A percentile compares a stretch with the other conserved stretches of the same genome.
These are phyloP conservation scores for Aristolochia californica DNA, from an alignment of 164 flowering plant genomes.

Conservation along the genomic window DNA sequence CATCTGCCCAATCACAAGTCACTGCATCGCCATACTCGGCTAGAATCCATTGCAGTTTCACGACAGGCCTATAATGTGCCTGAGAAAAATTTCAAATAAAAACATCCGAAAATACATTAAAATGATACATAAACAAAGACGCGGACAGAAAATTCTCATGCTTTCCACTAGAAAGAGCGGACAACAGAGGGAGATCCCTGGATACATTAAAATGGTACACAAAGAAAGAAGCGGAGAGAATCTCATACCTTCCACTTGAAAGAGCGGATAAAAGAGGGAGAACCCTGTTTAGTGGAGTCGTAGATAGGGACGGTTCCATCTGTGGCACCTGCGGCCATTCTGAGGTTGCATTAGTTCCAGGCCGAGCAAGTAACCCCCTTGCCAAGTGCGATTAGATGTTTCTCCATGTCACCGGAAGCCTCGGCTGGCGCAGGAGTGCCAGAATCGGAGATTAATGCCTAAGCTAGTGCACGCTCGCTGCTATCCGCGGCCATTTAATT, in stretches of 20 bases:
- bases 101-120: neutral
- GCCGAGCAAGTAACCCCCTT: conserved; percentile 58
- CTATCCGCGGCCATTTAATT: too few relatives aligned
- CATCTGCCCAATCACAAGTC: conserved; percentile 67
- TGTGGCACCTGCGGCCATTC: conserved; percentile 62
- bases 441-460: too few relatives aligned
- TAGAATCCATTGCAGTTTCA: conserved; percentile 75
- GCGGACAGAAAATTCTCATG: conserved; percentile 10
- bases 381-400: conserved; percentile 43
- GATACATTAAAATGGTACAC: neutral
- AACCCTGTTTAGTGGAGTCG: conserved; percentile 44
- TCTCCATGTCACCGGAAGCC: conserved; percentile 33
- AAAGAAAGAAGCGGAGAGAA: neutral
- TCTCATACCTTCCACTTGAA: conserved; percentile 38
- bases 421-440: too few relatives aligned
- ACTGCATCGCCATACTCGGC: conserved; percentile 88
- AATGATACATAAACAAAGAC: neutral
- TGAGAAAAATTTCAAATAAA: conserved; percentile 10
- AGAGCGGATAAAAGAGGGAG: conserved; percentile 39
- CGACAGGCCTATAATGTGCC: conserved; percentile 42
- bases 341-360: conserved; percentile 71
- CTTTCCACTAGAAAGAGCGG: conserved; percentile 39
- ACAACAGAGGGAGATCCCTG: conserved; percentile 42
- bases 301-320: conserved; percentile 62
- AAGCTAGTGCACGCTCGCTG: too few relatives aligned